phyloP scores from a whole-genome alignment of 129 eudicot genomes.

The Kitagawia praeruptora region DNA sequence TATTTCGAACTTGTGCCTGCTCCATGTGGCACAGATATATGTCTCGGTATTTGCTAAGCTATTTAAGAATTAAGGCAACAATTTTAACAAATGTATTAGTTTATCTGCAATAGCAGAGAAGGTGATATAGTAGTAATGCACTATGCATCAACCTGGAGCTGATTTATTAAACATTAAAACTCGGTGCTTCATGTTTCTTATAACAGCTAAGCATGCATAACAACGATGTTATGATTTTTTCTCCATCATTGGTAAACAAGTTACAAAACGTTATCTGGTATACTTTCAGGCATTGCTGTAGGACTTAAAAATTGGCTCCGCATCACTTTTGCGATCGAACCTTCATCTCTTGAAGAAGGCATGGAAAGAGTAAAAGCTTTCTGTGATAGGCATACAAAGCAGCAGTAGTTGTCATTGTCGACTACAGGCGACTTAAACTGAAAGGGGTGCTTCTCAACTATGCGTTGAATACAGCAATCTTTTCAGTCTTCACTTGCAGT shows the following conservation, averaged over 20 bases:
- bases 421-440: neutral
- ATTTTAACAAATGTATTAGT: too few species aligned
- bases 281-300: conserved; percentile 38
- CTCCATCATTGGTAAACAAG: neutral
- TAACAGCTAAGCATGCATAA: neutral
- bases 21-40: neutral
- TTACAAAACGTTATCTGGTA: neutral
- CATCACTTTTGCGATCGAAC: conserved; percentile 65
- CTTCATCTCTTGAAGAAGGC: conserved; percentile 60
- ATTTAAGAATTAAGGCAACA: too few species aligned
- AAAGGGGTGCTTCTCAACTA: neutral
- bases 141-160: neutral
- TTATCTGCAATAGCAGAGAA: neutral
- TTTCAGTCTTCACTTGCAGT: neutral
- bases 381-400: conserved; percentile 55
- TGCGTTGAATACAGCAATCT: neutral
- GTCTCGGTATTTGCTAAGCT: neutral
- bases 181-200: neutral
- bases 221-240: neutral
- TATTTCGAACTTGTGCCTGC: neutral
- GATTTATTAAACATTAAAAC: neutral
- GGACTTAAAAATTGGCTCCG: conserved; percentile 81
- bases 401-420: conserved; percentile 8
- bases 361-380: conserved; percentile 54
- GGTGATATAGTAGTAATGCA: neutral